Percentiles rank a stretch among this genome's conserved stretches.
phyloP scores from a whole-genome alignment of 345 rosid species.

The Boechera retrofracta region DNA sequence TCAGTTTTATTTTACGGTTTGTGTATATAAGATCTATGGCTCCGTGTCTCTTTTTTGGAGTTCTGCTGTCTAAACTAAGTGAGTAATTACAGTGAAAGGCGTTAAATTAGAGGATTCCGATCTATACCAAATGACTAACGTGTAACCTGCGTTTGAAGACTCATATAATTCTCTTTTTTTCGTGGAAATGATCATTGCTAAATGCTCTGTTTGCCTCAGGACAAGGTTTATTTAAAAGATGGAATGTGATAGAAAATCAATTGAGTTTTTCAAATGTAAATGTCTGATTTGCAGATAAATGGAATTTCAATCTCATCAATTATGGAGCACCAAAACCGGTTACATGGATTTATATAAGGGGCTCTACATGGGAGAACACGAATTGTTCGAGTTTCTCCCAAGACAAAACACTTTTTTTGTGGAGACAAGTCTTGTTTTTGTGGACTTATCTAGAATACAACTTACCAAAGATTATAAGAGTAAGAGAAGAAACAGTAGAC shows the following conservation, averaged over 20 bases:
- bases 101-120: background rate
- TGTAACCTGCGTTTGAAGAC: no score
- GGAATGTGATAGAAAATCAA: background rate
- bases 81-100: background rate
- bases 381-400: background rate
- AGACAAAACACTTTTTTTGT: background rate
- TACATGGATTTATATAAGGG: no score
- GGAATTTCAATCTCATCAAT: no score
- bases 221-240: background rate
- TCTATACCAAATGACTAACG: background rate
- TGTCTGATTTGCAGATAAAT: background rate
- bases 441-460: background rate
- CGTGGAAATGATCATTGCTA: no score
- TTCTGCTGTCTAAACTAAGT: background rate
- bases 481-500: background rate
- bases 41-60: background rate
- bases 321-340: no score
- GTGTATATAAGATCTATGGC: conserved; percentile 35
- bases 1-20: background rate
- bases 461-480: background rate
- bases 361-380: background rate
- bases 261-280: background rate
- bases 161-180: background rate
- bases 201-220: background rate
- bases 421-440: background rate